Percentiles rank a stretch among this genome's conserved stretches.
phyloP scores from a whole-genome alignment of 331 rosid genomes.

The Quercus phellos region DNA sequence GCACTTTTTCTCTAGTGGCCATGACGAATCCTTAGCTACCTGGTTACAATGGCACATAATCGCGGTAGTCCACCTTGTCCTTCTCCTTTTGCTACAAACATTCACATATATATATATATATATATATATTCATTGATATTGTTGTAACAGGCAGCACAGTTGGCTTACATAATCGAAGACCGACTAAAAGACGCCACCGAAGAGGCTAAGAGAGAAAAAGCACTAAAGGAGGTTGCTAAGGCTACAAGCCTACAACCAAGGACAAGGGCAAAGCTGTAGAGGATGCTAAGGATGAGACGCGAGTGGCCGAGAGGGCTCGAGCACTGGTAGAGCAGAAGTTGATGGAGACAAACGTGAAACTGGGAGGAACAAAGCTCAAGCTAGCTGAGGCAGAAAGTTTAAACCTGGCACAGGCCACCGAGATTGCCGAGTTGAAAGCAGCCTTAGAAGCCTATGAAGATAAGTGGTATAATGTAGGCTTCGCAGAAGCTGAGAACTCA shows the following conservation, averaged over 20 bases:
- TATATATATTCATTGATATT: too few relatives aligned
- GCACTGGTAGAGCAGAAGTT: accelerated
- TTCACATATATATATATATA: too few relatives aligned
- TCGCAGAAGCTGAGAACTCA: accelerated
- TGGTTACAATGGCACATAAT: too few relatives aligned
- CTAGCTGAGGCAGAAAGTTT: accelerated
- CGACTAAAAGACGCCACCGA: accelerated
- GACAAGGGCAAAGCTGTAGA: too few relatives aligned
- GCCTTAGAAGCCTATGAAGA: too few relatives aligned
- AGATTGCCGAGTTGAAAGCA: too few relatives aligned
- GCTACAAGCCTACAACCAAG: accelerated
- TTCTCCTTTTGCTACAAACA: accelerated
- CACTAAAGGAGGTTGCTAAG: accelerated
- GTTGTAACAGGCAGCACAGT: too few relatives aligned
- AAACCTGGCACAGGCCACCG: accelerated
- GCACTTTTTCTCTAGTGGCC: accelerated
- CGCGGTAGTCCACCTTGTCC: accelerated
- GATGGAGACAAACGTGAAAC: accelerated
- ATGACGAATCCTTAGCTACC: accelerated
- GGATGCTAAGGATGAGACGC: accelerated
- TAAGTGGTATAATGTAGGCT: too few relatives aligned
- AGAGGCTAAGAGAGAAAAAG: accelerated
- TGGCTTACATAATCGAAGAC: too few relatives aligned
- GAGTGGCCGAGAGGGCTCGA: accelerated
- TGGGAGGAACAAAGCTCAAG: accelerated